Evolutionary conservation across 192 early-diverging fungal genomes (phyloP).

Genomic region (Kappamyces sp.): DNA sequence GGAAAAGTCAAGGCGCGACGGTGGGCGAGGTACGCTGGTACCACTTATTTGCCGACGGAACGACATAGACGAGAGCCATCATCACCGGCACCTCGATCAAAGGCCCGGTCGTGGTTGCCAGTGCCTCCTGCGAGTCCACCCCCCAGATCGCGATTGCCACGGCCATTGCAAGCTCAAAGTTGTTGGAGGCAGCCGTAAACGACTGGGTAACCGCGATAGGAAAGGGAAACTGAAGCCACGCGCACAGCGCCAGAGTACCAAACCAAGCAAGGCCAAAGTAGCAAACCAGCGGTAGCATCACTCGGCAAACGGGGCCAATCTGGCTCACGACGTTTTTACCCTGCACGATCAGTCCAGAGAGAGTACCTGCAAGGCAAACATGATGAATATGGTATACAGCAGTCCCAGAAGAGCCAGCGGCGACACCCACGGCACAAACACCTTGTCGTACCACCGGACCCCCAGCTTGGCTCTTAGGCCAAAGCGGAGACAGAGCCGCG

Average conservation of each 20-base stretch:
- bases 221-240: constrained; percentile 35
- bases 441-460: constrained; percentile 45
- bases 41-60: background rate
- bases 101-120: constrained; percentile 61
- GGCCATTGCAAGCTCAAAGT: constrained; percentile 73
- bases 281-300: constrained; percentile 54
- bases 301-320: constrained; percentile 55
- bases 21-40: no score
- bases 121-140: constrained; percentile 54
- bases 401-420: constrained; percentile 54
- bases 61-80: constrained; percentile 44
- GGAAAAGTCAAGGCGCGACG: no score
- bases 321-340: constrained; percentile 53
- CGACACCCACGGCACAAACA: constrained; percentile 50
- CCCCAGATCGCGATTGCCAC: constrained; percentile 63
- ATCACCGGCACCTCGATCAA: constrained; percentile 69
- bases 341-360: constrained; percentile 22
- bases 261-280: constrained; percentile 59
- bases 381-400: constrained; percentile 62
- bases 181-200: constrained; percentile 64
- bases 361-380: constrained; percentile 55
- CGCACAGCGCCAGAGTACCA: constrained; percentile 36
- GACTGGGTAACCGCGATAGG: constrained; percentile 45
- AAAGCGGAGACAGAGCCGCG: constrained; percentile 35
- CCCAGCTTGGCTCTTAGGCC: constrained; percentile 14